phyloP scores from a whole-genome alignment of 805 yeast species.

The Candida andamanensis region DNA sequence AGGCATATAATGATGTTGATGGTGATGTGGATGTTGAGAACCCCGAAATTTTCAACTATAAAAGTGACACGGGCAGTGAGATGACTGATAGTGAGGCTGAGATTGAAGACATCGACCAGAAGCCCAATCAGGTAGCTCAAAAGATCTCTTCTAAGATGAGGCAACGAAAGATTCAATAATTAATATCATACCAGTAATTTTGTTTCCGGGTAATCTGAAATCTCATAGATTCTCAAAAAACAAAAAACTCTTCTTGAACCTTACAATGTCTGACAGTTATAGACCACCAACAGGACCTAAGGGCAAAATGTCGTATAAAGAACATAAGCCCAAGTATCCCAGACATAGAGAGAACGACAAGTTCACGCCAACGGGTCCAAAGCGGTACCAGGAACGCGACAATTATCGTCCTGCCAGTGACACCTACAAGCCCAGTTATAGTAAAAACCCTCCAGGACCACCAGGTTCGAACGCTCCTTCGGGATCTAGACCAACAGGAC shows the following conservation, averaged over 20 bases:
- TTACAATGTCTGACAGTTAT: constrained; percentile 30
- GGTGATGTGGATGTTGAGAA: constrained; percentile 3
- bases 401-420: constrained; percentile 17
- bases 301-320: constrained; percentile 7
- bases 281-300: constrained; percentile 22
- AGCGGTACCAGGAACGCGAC: constrained; percentile 20
- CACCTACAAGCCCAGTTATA: constrained; percentile 9
- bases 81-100: neutral
- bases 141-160: neutral
- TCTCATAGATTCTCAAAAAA: neutral
- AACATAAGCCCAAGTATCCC: neutral
- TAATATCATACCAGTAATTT: neutral
- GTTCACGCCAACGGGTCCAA: constrained; percentile 14
- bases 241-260: neutral
- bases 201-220: constrained; percentile 1
- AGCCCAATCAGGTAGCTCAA: neutral
- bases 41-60: constrained; percentile 5
- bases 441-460: neutral
- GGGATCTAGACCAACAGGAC: constrained; percentile 1
- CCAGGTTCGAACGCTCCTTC: too few relatives aligned
- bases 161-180: neutral
- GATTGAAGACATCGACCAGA: neutral
- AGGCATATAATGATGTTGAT: constrained; percentile 17
- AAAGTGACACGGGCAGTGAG: constrained; percentile 2
- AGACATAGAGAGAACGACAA: constrained; percentile 1